A percentile compares a stretch with the other conserved stretches of the same genome.
Evolutionary conservation across 2,329 filamentous ascomycete genomes (phyloP).

Genomic region (Dryadomyces quercivorus): DNA sequence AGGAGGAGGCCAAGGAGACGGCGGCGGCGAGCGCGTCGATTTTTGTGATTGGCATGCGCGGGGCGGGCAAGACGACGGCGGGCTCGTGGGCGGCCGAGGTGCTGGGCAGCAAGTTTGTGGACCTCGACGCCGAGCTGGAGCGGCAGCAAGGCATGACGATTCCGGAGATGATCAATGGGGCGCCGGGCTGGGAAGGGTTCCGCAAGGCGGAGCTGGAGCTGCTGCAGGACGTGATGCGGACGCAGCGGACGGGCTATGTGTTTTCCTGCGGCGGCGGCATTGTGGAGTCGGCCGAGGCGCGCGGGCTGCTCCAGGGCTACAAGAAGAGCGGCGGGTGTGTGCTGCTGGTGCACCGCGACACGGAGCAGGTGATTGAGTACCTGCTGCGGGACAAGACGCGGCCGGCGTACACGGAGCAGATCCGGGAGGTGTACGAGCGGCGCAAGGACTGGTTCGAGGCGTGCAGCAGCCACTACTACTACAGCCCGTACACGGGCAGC

Average conservation of each 20-base stretch:
- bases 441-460: constrained; percentile 82
- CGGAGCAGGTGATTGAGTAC: constrained; percentile 79
- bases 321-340: constrained; percentile 69
- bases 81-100: constrained; percentile 73
- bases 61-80: constrained; percentile 90
- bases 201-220: constrained; percentile 65
- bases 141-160: constrained; percentile 61
- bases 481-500: constrained; percentile 53
- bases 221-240: constrained; percentile 59
- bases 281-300: constrained; percentile 72
- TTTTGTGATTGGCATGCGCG: constrained; percentile 94
- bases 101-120: constrained; percentile 65
- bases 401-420: constrained; percentile 85
- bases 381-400: constrained; percentile 79
- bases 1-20: constrained; percentile 6
- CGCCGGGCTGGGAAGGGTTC: constrained; percentile 78
- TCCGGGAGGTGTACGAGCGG: constrained; percentile 79
- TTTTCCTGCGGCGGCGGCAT: constrained; percentile 92
- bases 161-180: constrained; percentile 65
- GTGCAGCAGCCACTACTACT: constrained; percentile 91
- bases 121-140: constrained; percentile 84
- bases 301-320: constrained; percentile 62
- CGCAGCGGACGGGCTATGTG: constrained; percentile 63
- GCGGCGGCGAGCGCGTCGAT: constrained; percentile 48
- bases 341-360: constrained; percentile 76